phyloP scores from a whole-genome alignment of 2,329 filamentous ascomycete species.

The Pestalotiopsis sp. region DNA sequence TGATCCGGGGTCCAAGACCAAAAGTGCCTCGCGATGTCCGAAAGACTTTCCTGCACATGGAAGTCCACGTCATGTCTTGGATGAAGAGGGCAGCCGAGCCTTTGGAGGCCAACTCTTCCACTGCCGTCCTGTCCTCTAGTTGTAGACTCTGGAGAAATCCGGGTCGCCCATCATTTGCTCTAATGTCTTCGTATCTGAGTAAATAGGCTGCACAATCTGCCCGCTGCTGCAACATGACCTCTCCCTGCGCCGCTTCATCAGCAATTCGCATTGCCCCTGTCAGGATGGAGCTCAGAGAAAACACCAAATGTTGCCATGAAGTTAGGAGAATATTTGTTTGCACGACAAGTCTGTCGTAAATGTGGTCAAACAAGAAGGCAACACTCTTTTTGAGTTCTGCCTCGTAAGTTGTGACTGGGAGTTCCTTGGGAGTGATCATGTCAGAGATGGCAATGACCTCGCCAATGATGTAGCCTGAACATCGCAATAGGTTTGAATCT shows the following conservation, averaged over 20 bases:
- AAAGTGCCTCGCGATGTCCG: background rate
- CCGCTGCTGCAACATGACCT: background rate
- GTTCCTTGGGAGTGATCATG: slow-evolving; percentile 11
- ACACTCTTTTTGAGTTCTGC: slow-evolving; percentile 2
- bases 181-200: background rate
- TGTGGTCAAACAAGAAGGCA: slow-evolving; percentile 1
- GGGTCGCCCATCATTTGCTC: background rate
- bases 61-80: slow-evolving; percentile 10
- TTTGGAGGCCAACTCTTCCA: background rate
- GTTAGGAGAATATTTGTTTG: background rate
- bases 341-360: background rate
- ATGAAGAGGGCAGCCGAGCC: slow-evolving; percentile 3
- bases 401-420: slow-evolving; percentile 1
- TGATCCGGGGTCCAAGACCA: slow-evolving; percentile 1
- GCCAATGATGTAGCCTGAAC: background rate
- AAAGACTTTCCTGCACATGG: slow-evolving; percentile 9
- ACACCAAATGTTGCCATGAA: background rate
- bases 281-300: background rate
- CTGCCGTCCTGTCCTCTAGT: background rate
- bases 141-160: background rate
- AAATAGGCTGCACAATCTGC: slow-evolving; percentile 5
- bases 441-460: background rate
- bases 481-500: background rate
- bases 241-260: background rate
- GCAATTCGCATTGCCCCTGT: background rate